Conservation (phyloP, 441 rosid genomes). For the Theobroma grandiflorum region DNA sequence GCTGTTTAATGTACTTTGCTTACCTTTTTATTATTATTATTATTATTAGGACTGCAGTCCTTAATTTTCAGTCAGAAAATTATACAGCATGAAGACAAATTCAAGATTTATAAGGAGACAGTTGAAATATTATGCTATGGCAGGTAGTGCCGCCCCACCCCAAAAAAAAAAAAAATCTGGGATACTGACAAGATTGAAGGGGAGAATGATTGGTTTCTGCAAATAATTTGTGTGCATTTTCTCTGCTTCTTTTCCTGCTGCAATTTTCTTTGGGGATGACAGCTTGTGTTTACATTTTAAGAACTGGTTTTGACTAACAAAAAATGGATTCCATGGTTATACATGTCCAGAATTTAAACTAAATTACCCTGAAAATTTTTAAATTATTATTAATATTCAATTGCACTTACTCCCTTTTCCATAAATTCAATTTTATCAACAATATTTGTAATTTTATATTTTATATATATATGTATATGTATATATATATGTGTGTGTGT, state of each 20-base stretch:
- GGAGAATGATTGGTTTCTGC: neutral
- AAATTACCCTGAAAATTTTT: neutral
- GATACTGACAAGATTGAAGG: neutral
- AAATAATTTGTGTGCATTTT: constrained; percentile 1
- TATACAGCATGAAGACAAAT: constrained; percentile 14
- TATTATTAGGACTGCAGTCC: too few relatives aligned
- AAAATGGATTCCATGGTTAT: neutral
- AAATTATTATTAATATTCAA: neutral
- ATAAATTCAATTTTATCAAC: neutral
- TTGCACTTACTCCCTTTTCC: neutral
- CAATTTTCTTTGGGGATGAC: neutral
- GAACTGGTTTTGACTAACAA: neutral
- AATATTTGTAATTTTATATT: neutral
- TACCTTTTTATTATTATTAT: too few relatives aligned
- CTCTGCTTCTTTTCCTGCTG: neutral
- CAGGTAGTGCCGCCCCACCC: neutral
- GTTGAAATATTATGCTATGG: constrained; percentile 1
- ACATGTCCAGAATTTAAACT: neutral
- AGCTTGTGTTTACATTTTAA: neutral
- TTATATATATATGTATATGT: neutral
- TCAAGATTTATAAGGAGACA: constrained; percentile 12
- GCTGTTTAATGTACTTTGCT: too few relatives aligned
- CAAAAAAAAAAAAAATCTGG: neutral
- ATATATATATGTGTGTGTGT: too few relatives aligned
- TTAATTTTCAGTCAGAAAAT: neutral